Conservation (phyloP, 495 filamentous ascomycete genomes). For the Penicillium daleae region DNA sequence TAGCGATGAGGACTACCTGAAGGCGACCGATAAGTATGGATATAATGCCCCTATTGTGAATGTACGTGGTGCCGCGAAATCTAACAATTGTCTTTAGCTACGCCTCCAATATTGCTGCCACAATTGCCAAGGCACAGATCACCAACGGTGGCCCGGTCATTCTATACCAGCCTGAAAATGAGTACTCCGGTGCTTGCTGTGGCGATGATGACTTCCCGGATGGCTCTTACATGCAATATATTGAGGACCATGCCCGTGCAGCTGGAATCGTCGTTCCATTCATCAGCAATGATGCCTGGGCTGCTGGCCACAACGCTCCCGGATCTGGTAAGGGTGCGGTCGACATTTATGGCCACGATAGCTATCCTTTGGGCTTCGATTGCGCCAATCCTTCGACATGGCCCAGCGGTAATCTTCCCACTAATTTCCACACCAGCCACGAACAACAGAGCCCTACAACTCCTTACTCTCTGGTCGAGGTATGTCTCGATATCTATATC, state of each 20-base stretch:
- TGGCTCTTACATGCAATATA: constrained; percentile 67
- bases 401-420: constrained; percentile 51
- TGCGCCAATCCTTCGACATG: constrained; percentile 58
- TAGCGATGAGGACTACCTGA: constrained; percentile 59
- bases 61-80: neutral
- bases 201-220: constrained; percentile 55
- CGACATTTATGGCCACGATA: constrained; percentile 80
- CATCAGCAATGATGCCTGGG: constrained; percentile 72
- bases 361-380: constrained; percentile 70
- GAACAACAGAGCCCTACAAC: constrained; percentile 63
- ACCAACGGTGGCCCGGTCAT: constrained; percentile 80
- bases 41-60: neutral
- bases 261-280: constrained; percentile 75
- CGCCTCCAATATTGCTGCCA: constrained; percentile 52
- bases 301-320: constrained; percentile 65
- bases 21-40: constrained; percentile 62
- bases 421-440: constrained; percentile 52
- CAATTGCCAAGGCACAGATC: constrained; percentile 75
- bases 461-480: constrained; percentile 69
- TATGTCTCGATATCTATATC: constrained; percentile 20
- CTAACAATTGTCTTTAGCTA: constrained; percentile 31
- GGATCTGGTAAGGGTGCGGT: constrained; percentile 64
- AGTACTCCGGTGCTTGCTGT: constrained; percentile 59
- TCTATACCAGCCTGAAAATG: constrained; percentile 79
- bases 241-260: constrained; percentile 67